Percentiles rank a stretch among this genome's conserved stretches.
Conservation (phyloP, 805 yeast species). For the Babjeviella inositovora region DNA sequence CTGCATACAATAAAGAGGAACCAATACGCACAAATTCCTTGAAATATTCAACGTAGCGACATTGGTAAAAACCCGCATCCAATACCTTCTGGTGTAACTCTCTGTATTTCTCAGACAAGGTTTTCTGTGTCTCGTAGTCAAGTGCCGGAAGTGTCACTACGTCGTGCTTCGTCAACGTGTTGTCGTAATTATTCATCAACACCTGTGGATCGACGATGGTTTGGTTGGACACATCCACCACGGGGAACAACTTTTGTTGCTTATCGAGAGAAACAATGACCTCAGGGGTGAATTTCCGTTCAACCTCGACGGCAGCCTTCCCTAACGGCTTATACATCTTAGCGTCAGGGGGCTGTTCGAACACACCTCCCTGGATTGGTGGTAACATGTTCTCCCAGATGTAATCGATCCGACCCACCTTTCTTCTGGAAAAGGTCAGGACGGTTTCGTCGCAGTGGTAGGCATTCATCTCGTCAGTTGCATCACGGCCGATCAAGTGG, state of each 20-base stretch:
- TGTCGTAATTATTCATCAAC: conserved; percentile 41
- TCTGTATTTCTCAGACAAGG: conserved; percentile 39
- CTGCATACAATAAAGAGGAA: conserved; percentile 31
- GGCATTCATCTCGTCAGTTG: conserved; percentile 81
- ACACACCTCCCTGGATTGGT: conserved; percentile 74
- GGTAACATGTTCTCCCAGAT: conserved; percentile 69
- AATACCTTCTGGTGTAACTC: conserved; percentile 39
- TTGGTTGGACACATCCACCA: conserved; percentile 4
- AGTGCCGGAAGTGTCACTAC: conserved; percentile 40
- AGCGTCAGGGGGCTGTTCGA: conserved; percentile 9
- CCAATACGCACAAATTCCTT: conserved; percentile 50
- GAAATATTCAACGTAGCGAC: conserved; percentile 61
- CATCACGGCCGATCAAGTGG: conserved; percentile 82
- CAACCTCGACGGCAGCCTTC: conserved; percentile 12
- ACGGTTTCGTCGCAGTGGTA: conserved; percentile 56
- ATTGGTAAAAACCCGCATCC: conserved; percentile 47
- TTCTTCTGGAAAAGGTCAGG: conserved; percentile 32
- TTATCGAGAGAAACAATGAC: conserved; percentile 20
- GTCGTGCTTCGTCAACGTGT: conserved; percentile 35
- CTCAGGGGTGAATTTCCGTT: conserved; percentile 37
- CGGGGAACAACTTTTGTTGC: conserved; percentile 16
- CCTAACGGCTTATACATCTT: conserved; percentile 2
- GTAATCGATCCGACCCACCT: conserved; percentile 46
- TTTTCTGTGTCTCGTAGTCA: conserved; percentile 50
- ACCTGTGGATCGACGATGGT: conserved; percentile 37